Conservation (phyloP, 108 stramenopile species). For the Pseudonitzschia multiseries region DNA sequence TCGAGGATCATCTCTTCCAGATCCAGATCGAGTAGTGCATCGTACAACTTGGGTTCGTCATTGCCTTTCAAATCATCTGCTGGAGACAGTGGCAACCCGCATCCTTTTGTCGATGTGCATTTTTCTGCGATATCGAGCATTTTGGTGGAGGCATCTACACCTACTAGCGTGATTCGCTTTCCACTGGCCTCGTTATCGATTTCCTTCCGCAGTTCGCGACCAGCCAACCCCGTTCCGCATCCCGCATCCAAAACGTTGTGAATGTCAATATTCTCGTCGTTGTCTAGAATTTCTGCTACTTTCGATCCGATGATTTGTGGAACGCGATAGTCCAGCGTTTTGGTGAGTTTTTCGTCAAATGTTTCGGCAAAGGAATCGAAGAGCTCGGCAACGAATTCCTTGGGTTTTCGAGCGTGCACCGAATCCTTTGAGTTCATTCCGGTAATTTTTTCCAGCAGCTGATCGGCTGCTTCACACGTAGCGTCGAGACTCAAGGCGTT, state of each 20-base stretch:
- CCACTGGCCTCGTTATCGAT: conserved; percentile 5
- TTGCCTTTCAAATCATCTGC: conserved; percentile 18
- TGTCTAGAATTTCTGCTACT: conserved; percentile 14
- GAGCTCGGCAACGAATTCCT: conserved; percentile 72
- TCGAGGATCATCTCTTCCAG: conserved; percentile 61
- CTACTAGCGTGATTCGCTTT: conserved; percentile 42
- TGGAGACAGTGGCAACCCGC: conserved; percentile 21
- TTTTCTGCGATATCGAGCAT: conserved; percentile 63
- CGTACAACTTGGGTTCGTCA: conserved; percentile 45
- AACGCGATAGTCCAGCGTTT: conserved; percentile 54
- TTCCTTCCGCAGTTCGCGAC: conserved; percentile 55
- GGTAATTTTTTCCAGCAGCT: conserved; percentile 46
- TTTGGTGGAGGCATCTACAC: conserved; percentile 67
- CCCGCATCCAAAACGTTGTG: conserved; percentile 67
- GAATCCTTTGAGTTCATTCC: background rate
- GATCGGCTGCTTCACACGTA: conserved; percentile 45
- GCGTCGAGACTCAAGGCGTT: conserved; percentile 61
- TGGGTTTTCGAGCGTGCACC: conserved; percentile 54
- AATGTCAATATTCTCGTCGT: conserved; percentile 17
- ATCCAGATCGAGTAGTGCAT: conserved; percentile 55
- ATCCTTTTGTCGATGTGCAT: conserved; percentile 54
- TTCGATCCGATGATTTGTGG: conserved; percentile 60
- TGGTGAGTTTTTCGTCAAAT: conserved; percentile 66
- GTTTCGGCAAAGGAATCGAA: conserved; percentile 81
- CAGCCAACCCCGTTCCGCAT: conserved; percentile 76